Evolutionary conservation across 208 protist species (phyloP).

Genomic region (Crithidia thermophila): DNA sequence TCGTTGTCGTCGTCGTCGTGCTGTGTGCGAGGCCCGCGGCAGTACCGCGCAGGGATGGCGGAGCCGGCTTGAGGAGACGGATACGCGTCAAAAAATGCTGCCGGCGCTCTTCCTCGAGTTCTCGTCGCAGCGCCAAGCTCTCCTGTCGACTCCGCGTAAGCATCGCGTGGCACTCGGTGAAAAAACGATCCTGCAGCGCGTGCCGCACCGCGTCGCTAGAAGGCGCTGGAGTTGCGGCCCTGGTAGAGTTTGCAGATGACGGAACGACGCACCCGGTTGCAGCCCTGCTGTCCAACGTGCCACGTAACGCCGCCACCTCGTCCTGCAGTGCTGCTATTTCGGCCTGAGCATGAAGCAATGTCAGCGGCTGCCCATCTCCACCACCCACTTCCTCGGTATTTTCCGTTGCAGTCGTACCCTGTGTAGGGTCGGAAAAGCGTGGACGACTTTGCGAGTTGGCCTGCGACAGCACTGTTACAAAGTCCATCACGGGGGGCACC

Average conservation of each 20-base stretch:
- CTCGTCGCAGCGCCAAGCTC: constrained; percentile 19
- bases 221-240: background rate
- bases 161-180: constrained; percentile 34
- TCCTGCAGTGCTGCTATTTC: constrained; percentile 22
- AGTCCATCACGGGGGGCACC: constrained; percentile 17
- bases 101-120: constrained; percentile 46
- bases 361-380: too few relatives aligned
- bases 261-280: background rate
- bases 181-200: constrained; percentile 28
- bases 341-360: constrained; percentile 3
- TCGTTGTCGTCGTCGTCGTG: background rate
- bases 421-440: too few relatives aligned
- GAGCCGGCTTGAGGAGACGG: constrained; percentile 34
- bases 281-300: background rate
- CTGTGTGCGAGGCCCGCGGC: background rate
- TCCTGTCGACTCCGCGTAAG: constrained; percentile 38
- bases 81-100: constrained; percentile 42
- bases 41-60: background rate
- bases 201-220: constrained; percentile 21
- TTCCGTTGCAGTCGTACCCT: background rate
- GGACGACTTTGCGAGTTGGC: too few relatives aligned
- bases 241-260: background rate
- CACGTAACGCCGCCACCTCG: constrained; percentile 21
- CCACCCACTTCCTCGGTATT: too few relatives aligned
- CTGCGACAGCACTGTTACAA: constrained; percentile 2